Conservation (phyloP, 2,329 filamentous ascomycete genomes). For the Calonectria naviculata region DNA sequence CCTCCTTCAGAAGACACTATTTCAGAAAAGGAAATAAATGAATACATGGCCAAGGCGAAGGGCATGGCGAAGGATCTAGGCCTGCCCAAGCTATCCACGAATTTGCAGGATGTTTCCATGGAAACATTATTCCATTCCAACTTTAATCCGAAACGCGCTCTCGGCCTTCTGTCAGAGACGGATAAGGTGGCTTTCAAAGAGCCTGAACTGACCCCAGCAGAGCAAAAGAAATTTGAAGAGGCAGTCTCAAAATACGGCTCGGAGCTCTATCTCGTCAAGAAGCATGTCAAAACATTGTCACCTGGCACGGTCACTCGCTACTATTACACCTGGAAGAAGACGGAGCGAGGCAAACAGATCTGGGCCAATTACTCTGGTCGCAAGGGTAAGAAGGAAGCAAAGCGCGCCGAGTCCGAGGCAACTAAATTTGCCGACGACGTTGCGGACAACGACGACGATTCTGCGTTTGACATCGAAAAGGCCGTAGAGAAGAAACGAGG, state of each 20-base stretch:
- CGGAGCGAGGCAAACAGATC: slow-evolving; percentile 82
- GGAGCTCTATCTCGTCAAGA: slow-evolving; percentile 84
- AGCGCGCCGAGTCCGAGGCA: slow-evolving; percentile 75
- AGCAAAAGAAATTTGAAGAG: slow-evolving; percentile 92
- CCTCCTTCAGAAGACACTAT: slow-evolving; percentile 69
- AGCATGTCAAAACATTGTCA: slow-evolving; percentile 85
- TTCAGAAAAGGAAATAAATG: slow-evolving; percentile 71
- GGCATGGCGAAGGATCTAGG: slow-evolving; percentile 73
- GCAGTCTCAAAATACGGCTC: slow-evolving; percentile 91
- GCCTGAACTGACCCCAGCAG: slow-evolving; percentile 80
- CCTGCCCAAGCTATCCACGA: slow-evolving; percentile 82
- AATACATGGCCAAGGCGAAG: slow-evolving; percentile 80
- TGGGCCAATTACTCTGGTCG: slow-evolving; percentile 91
- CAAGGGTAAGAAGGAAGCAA: slow-evolving; percentile 90
- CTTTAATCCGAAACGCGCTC: slow-evolving; percentile 77
- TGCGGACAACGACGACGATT: slow-evolving; percentile 92
- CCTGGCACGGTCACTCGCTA: slow-evolving; percentile 87
- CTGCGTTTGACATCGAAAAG: slow-evolving; percentile 93
- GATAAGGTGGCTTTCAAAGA: slow-evolving; percentile 84
- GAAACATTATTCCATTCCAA: slow-evolving; percentile 77
- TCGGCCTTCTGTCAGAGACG: slow-evolving; percentile 75
- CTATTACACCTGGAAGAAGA: slow-evolving; percentile 99
- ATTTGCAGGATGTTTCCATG: slow-evolving; percentile 86
- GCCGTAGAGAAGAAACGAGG: slow-evolving; percentile 80
- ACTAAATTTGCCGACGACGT: slow-evolving; percentile 91